These are phyloP conservation scores for Pseudogymnoascus sp. DNA, from an alignment of 2,329 filamentous ascomycete genomes.

Conservation along the genomic window DNA sequence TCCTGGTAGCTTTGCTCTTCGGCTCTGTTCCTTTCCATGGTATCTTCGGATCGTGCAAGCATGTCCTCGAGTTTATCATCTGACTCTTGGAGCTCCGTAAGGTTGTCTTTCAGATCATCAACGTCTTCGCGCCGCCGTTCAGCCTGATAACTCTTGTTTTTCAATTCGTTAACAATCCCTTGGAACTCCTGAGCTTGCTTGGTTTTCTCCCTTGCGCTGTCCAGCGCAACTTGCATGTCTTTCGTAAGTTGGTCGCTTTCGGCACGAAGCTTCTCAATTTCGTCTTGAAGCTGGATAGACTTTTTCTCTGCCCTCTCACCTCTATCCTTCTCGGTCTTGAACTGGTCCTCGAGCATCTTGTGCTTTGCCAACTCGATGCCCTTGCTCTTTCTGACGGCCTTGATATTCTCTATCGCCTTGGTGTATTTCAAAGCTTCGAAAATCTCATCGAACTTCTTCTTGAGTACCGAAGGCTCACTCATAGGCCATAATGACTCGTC, in stretches of 20 bases:
- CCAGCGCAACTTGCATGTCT: constrained; percentile 53
- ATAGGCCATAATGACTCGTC: constrained; percentile 97
- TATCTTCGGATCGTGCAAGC: constrained; percentile 69
- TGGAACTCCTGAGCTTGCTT: constrained; percentile 66
- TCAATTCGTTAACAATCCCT: constrained; percentile 64
- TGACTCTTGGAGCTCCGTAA: constrained; percentile 70
- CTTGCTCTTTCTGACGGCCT: constrained; percentile 73
- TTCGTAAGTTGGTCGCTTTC: constrained; percentile 50
- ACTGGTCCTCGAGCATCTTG: constrained; percentile 66
- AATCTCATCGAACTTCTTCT: constrained; percentile 94
- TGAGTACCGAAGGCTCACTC: constrained; percentile 75
- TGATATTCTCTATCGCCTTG: constrained; percentile 94
- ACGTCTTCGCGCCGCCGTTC: constrained; percentile 63
- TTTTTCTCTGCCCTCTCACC: constrained; percentile 64
- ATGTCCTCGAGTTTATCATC: constrained; percentile 67
- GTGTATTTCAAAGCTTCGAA: constrained; percentile 97
- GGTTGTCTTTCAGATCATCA: constrained; percentile 58
- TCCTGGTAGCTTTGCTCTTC: constrained; percentile 55
- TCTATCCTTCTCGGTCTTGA: constrained; percentile 77
- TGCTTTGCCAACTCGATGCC: constrained; percentile 64
- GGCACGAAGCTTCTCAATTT: constrained; percentile 54
- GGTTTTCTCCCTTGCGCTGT: constrained; percentile 53
- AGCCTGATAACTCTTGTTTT: constrained; percentile 68
- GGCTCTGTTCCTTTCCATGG: constrained; percentile 55
- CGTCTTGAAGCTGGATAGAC: constrained; percentile 53